Evolutionary conservation across 768 basidiomycete genomes (phyloP).

Genomic region (Rhizopogon roseolus): DNA sequence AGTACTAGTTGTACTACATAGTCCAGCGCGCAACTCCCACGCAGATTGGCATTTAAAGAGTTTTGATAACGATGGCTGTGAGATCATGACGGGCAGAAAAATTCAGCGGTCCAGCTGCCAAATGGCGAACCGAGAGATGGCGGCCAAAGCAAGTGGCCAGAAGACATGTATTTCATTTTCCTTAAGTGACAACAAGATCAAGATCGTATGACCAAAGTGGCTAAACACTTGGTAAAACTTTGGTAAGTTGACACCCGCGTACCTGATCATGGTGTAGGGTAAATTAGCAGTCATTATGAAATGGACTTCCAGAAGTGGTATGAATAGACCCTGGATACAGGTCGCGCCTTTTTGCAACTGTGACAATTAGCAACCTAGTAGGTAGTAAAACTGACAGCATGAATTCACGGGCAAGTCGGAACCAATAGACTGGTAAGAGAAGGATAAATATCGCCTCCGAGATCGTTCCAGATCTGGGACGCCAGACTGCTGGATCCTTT

Average conservation of each 20-base stretch:
- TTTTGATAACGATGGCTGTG: neutral
- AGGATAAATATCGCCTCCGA: constrained; percentile 29
- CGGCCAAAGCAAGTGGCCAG: neutral
- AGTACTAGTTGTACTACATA: no score
- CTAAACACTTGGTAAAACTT: neutral
- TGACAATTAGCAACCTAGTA: constrained; percentile 17
- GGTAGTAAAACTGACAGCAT: constrained; percentile 18
- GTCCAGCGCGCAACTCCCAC: neutral
- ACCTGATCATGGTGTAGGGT: neutral
- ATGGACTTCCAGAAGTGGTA: constrained; percentile 19
- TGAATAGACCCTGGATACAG: constrained; percentile 29
- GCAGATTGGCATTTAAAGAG: neutral
- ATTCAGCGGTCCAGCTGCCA: neutral
- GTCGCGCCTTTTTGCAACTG: constrained; percentile 16
- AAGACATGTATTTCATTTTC: constrained; percentile 1
- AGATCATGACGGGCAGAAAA: neutral
- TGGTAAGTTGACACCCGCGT: neutral
- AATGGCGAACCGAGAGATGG: neutral
- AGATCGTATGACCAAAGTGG: neutral
- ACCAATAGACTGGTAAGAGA: constrained; percentile 26
- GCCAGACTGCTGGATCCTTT: constrained; percentile 9
- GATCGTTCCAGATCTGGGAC: constrained; percentile 17
- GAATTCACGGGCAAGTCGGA: constrained; percentile 22
- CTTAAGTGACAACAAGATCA: neutral
- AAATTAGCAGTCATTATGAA: constrained; percentile 2